These are phyloP conservation scores for Phlegmacium glaucopus DNA, from an alignment of 768 basidiomycete species.

Conservation along the genomic window DNA sequence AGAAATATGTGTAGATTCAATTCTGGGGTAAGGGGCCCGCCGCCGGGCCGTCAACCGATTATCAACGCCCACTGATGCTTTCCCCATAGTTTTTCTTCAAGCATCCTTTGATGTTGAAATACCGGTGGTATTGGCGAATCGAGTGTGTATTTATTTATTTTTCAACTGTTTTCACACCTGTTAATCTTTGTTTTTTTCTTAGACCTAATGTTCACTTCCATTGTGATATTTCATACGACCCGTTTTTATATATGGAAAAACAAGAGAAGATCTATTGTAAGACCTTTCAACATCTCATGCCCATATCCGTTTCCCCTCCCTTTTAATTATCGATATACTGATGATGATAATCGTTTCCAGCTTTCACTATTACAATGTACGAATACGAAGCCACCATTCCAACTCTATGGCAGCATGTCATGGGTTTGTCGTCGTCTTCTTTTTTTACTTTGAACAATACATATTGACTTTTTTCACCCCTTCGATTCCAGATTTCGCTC, in stretches of 20 bases:
- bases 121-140: conserved; percentile 79
- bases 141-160: conserved; percentile 38
- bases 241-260: conserved; percentile 71
- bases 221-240: conserved; percentile 64
- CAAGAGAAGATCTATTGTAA: conserved; percentile 64
- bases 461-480: neutral
- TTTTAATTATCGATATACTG: too few species aligned
- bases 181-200: conserved; percentile 24
- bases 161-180: neutral
- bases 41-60: too few species aligned
- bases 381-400: conserved; percentile 76
- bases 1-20: conserved; percentile 73
- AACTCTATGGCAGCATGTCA: conserved; percentile 68
- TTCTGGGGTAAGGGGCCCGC: conserved; percentile 48
- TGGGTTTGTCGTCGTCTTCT: conserved; percentile 38
- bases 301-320: neutral
- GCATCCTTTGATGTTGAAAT: conserved; percentile 61
- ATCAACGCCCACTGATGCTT: too few species aligned
- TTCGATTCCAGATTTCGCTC: conserved; percentile 47
- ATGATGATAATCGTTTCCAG: conserved; percentile 23
- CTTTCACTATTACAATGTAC: conserved; percentile 72
- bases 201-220: conserved; percentile 74
- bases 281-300: neutral
- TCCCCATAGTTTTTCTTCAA: conserved; percentile 74
- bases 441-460: conserved; percentile 4